Base-by-base conservation (phyloP, 176 grass and related monocot species). In the Triticum timopheevii region DNA sequence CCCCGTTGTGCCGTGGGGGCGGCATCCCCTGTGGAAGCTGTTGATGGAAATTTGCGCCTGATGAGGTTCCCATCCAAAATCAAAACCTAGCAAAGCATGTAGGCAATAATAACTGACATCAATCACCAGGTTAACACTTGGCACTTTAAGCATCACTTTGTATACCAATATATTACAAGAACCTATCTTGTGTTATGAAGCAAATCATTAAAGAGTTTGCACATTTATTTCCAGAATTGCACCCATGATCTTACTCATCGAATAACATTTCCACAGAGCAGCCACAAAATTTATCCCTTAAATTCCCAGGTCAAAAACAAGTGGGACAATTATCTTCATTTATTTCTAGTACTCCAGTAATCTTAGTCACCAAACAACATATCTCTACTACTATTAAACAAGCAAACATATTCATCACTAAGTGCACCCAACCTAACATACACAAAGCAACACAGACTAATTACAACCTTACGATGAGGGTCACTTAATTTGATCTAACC, bases 21-120 rank as follows among this genome's bases (percentile, higher is more conserved):
- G 86, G 86, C 90, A 94, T 94, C 61, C 80, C 69, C 28, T 80
- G 84, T 16, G 89, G 86, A 15, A 80, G 79, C 30, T 80, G 87
- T 68, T 88, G 89, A 87, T 90, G 86, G 81, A 91, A 92, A 58
- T 95, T 92, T 6, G 84, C 78, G 5, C 86, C 90, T 1, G 95
- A 91, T 10, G 95, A 91, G 15, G 80, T 92, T 76, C 90, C 90
- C 95, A 97, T 97, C 69, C 13, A 72, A 34, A 87, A 52, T 78
- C 50, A 67, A 40, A 86, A 39, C 45, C 39, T 20, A 45, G 23
- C 54, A 33, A 86, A 86, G 68, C 59, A 80, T 94, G 75, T 35
- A 80, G 11, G 5, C 2, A 36, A 8, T 7, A 82, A 50, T 16
- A 23, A 49, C 38, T 34, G 10, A 17, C 20, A 40, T 68, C 28